A percentile compares a stretch with the other conserved stretches of the same genome.
Conservation (phyloP, 176 grass and related monocot genomes). For the Bothriochloa decipiens region DNA sequence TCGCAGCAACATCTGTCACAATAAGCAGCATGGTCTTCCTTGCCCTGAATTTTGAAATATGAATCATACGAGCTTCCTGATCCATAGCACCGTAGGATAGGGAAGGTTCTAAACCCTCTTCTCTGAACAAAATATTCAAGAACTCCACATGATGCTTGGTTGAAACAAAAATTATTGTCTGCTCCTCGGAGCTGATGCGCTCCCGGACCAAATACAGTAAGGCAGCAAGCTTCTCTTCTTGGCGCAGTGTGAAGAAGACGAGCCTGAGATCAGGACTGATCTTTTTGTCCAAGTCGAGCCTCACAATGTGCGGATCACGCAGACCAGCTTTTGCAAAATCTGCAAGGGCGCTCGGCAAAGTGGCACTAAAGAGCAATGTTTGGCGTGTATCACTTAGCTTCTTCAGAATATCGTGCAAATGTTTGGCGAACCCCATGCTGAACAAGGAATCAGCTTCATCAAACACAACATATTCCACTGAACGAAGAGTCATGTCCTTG, state of each 20-base stretch:
- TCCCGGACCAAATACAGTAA: conserved; percentile 89
- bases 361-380: conserved; percentile 95
- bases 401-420: conserved; percentile 75
- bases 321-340: conserved; percentile 93
- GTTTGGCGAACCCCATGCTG: conserved; percentile 68
- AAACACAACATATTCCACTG: conserved; percentile 97
- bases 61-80: conserved; percentile 89
- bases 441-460: conserved; percentile 94
- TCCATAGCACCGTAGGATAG: conserved; percentile 98
- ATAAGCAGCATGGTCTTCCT: conserved; percentile 93
- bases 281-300: conserved; percentile 85
- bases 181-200: conserved; percentile 75
- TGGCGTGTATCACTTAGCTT: conserved; percentile 75
- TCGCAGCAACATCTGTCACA: conserved; percentile 97
- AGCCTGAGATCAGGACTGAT: conserved; percentile 93
- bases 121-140: conserved; percentile 82
- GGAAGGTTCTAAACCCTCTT: conserved; percentile 81
- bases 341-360: conserved; percentile 76
- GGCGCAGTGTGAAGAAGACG: conserved; percentile 80
- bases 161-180: conserved; percentile 94
- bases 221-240: conserved; percentile 92
- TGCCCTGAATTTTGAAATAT: conserved; percentile 87
- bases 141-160: conserved; percentile 98
- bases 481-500: conserved; percentile 82
- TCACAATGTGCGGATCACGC: conserved; percentile 75